A percentile compares a stretch with the other conserved stretches of the same genome.
Conservation (phyloP, 768 basidiomycete genomes). For the Lentinus tigrinus region DNA sequence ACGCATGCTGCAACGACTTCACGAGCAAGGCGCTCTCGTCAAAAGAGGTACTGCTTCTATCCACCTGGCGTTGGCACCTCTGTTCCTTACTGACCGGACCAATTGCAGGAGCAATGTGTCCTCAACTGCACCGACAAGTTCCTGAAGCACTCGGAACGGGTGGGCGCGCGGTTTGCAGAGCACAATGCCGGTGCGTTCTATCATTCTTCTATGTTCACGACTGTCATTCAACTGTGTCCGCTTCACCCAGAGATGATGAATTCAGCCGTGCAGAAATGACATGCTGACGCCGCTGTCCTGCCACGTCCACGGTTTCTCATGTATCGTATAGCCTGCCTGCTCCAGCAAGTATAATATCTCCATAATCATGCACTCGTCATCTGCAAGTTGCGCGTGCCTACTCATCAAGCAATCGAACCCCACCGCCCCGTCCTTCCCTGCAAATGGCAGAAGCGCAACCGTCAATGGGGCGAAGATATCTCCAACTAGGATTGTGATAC, state of each 20-base stretch:
- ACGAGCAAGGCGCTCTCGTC: constrained; percentile 90
- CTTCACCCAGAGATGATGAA: constrained; percentile 16
- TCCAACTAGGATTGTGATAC: too few relatives aligned
- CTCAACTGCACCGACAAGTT: constrained; percentile 97
- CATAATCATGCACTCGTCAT: constrained; percentile 4
- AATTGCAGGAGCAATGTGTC: constrained; percentile 77
- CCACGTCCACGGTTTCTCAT: not conserved
- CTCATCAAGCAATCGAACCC: not conserved
- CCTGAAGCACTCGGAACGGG: constrained; percentile 92
- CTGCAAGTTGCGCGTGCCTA: not conserved
- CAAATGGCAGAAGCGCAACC: too few relatives aligned
- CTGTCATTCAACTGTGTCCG: not conserved
- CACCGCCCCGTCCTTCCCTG: too few relatives aligned
- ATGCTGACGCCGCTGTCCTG: not conserved
- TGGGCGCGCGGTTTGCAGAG: constrained; percentile 90
- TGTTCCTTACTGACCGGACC: constrained; percentile 5
- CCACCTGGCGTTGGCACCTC: not conserved
- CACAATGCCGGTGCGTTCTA: constrained; percentile 79
- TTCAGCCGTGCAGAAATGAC: constrained; percentile 10
- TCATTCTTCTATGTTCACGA: not conserved
- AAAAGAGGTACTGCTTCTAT: constrained; percentile 68
- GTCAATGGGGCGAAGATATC: too few relatives aligned
- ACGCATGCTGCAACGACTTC: constrained; percentile 92
- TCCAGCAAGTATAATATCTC: constrained; percentile 8
- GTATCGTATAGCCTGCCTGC: constrained; percentile 13